Conservation (phyloP, 257 asterid genomes). For the Solanum sitiens region DNA sequence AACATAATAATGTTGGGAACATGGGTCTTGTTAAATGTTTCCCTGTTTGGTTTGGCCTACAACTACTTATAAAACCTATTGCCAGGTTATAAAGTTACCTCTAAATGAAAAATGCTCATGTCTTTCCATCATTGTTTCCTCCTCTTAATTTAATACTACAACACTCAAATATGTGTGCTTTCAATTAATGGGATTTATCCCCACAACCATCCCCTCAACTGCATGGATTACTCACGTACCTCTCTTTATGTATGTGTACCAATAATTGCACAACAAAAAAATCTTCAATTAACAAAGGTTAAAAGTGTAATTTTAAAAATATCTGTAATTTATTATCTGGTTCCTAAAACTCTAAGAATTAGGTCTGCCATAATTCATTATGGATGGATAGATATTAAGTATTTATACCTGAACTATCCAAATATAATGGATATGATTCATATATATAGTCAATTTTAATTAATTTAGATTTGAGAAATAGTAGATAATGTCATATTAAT, state of each 20-base stretch:
- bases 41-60: neutral
- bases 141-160: neutral
- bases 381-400: too few species aligned
- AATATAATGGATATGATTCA: too few species aligned
- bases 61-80: neutral
- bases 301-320: too few species aligned
- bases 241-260: neutral
- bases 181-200: neutral
- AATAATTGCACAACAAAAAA: neutral
- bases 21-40: neutral
- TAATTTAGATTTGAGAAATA: neutral
- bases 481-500: neutral
- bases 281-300: neutral
- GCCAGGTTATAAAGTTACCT: slow-evolving; percentile 23
- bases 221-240: neutral
- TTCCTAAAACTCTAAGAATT: too few species aligned
- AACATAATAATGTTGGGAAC: slow-evolving; percentile 20
- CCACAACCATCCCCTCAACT: neutral
- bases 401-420: neutral
- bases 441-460: too few species aligned
- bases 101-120: neutral
- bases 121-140: slow-evolving; percentile 14
- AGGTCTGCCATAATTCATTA: neutral
- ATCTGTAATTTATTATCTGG: too few species aligned
- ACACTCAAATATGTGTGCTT: neutral